phyloP scores from a whole-genome alignment of 306 rosid species.

The Rosa multiflora region DNA sequence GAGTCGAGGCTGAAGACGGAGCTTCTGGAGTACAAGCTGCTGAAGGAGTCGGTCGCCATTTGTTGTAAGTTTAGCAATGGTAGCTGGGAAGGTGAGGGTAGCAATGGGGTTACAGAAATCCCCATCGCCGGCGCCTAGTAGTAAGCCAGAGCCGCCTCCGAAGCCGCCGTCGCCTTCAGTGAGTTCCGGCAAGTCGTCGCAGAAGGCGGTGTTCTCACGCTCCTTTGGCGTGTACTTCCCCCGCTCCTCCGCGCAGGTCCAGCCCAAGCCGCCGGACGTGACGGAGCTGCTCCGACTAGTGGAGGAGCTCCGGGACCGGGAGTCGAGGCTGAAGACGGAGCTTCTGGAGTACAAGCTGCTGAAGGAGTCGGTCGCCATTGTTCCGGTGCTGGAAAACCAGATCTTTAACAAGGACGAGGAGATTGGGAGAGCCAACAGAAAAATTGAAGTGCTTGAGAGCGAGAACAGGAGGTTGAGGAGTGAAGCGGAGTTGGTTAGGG shows the following conservation, averaged over 20 bases:
- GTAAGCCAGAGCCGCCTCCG: constrained; percentile 48
- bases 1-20: constrained; percentile 88
- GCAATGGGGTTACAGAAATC: constrained; percentile 91
- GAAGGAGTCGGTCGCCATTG: constrained; percentile 71
- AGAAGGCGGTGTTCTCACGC: constrained; percentile 78
- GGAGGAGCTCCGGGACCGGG: constrained; percentile 91
- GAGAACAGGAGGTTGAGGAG: constrained; percentile 51
- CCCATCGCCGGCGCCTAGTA: constrained; percentile 55
- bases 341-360: constrained; percentile 81
- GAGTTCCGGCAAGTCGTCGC: constrained; percentile 51
- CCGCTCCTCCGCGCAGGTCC: constrained; percentile 93
- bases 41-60: constrained; percentile 75
- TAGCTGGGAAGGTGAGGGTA: constrained; percentile 79
- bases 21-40: constrained; percentile 78
- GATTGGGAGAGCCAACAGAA: constrained; percentile 45
- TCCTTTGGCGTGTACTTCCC: constrained; percentile 89
- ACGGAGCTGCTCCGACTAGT: constrained; percentile 78
- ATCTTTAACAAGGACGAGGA: constrained; percentile 51
- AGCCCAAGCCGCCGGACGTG: constrained; percentile 90
- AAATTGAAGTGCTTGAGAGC: constrained; percentile 40
- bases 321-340: constrained; percentile 83
- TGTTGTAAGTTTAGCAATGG: constrained; percentile 44
- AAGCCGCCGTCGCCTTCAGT: constrained; percentile 54
- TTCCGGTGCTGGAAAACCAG: constrained; percentile 77
- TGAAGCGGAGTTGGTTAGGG: constrained; percentile 42